Percentiles rank a stretch among this genome's conserved stretches.
Evolutionary conservation across 768 basidiomycete species (phyloP).

Genomic region (Asterophora lycoperdoides): DNA sequence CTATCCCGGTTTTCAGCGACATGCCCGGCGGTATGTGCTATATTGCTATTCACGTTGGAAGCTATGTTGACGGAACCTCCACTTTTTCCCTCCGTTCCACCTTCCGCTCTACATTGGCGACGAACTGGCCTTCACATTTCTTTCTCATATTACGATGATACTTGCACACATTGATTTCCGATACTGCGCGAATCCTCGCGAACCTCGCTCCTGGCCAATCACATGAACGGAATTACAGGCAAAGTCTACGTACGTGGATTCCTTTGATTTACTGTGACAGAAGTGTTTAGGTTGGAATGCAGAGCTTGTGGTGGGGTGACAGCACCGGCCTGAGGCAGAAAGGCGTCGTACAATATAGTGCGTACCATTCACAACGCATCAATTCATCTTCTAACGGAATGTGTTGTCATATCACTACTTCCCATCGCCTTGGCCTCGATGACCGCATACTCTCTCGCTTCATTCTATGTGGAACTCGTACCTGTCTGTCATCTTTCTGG

Average conservation of each 20-base stretch:
- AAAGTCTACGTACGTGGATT: conserved; percentile 71
- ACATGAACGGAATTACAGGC: conserved; percentile 36
- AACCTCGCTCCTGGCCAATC: no score
- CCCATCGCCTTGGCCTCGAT: background rate
- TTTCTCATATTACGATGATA: no score
- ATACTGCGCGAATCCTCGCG: no score
- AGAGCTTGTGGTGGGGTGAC: conserved; percentile 95
- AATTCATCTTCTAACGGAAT: background rate
- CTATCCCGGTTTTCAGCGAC: conserved; percentile 55
- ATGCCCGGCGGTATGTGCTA: conserved; percentile 80
- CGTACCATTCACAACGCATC: conserved; percentile 29
- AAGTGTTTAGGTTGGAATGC: conserved; percentile 6
- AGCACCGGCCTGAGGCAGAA: conserved; percentile 54
- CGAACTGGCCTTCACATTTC: no score
- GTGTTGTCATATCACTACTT: background rate
- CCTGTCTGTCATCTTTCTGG: no score
- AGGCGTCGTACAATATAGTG: conserved; percentile 80
- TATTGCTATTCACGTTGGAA: background rate
- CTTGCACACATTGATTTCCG: no score
- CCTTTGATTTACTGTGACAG: background rate
- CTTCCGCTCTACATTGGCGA: no score
- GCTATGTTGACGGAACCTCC: no score
- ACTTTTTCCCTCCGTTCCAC: no score
- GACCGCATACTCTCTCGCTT: no score
- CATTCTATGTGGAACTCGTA: no score